Percentiles rank a stretch among this genome's conserved stretches.
These are phyloP conservation scores for Tetrahymena thermophila DNA, from an alignment of 73 alveolate genomes.

Conservation along the genomic window DNA sequence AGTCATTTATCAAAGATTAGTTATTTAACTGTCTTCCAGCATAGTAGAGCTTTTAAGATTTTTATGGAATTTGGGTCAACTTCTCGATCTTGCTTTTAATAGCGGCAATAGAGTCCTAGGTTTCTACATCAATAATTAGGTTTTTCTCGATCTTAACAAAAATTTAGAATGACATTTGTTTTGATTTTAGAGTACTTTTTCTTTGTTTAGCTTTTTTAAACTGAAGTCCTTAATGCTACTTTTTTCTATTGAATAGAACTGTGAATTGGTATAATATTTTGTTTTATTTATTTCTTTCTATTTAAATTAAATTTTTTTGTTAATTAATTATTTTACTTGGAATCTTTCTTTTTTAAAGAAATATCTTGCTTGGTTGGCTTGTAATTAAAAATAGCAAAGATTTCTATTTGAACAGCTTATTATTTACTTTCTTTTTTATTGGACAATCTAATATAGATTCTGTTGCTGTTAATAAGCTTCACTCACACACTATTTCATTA, in stretches of 20 bases:
- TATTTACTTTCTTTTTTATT: no score
- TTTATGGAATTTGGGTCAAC: neutral
- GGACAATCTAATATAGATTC: neutral
- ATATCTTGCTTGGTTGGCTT: neutral
- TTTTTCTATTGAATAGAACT: neutral
- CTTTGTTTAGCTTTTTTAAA: no score
- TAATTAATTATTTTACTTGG: neutral
- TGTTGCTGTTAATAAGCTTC: neutral
- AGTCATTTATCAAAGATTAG: neutral
- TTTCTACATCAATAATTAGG: neutral
- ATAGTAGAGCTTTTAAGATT: neutral
- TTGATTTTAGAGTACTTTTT: neutral
- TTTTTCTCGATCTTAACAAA: neutral
- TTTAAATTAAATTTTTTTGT: neutral
- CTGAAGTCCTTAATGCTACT: neutral
- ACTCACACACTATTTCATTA: neutral
- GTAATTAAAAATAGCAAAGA: neutral
- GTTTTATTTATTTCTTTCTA: neutral
- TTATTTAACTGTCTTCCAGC: conserved; percentile 1
- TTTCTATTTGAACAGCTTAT: neutral
- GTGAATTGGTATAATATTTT: neutral
- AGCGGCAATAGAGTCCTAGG: neutral
- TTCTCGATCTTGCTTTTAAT: neutral
- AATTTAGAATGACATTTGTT: neutral
- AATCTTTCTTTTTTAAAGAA: neutral